Evolutionary conservation across 2,329 filamentous ascomycete species (phyloP).

Genomic region (Stagonosporopsis cucurbitacearum): DNA sequence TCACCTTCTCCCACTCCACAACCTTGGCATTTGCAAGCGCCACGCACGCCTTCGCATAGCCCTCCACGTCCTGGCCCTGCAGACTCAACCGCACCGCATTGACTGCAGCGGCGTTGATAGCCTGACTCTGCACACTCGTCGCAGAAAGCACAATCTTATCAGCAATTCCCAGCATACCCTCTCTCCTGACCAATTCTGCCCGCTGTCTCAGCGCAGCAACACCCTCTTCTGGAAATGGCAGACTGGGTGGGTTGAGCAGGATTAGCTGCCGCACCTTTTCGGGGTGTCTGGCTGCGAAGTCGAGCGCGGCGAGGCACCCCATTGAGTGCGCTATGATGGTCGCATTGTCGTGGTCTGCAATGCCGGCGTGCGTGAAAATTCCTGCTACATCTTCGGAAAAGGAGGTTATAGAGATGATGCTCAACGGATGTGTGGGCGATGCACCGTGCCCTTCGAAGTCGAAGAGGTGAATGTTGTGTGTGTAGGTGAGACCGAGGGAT

Average conservation of each 20-base stretch:
- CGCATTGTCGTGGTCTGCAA: conserved; percentile 31
- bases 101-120: conserved; percentile 50
- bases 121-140: conserved; percentile 49
- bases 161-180: conserved; percentile 55
- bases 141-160: conserved; percentile 47
- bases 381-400: conserved; percentile 53
- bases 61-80: conserved; percentile 58
- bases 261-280: conserved; percentile 54
- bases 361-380: conserved; percentile 47
- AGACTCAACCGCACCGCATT: conserved; percentile 55
- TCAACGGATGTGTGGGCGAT: conserved; percentile 58
- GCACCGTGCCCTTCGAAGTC: conserved; percentile 65
- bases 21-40: conserved; percentile 54
- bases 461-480: conserved; percentile 52
- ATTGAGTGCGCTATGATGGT: conserved; percentile 61
- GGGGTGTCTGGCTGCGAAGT: conserved; percentile 52
- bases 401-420: conserved; percentile 53
- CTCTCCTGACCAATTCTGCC: conserved; percentile 51
- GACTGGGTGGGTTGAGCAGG: conserved; percentile 57
- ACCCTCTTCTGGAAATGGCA: conserved; percentile 52
- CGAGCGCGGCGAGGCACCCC: conserved; percentile 58
- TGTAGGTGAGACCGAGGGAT: conserved; percentile 37
- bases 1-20: conserved; percentile 41
- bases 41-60: conserved; percentile 61
- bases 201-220: conserved; percentile 40